These are phyloP conservation scores for Penicillium ochrochloron DNA, from an alignment of 495 filamentous ascomycete genomes.

Conservation along the genomic window DNA sequence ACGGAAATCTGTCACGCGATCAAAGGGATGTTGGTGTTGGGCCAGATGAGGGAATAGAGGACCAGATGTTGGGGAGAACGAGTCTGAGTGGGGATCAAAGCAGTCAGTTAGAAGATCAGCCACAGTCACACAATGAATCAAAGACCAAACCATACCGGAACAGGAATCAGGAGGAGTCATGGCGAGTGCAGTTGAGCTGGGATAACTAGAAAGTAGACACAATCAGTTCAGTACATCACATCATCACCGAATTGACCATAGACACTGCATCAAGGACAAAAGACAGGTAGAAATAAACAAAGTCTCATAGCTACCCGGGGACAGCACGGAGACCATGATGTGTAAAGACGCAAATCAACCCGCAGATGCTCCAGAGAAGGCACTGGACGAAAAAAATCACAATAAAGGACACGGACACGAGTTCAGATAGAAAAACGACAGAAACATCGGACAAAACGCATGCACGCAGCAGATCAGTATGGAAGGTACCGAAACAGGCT, in stretches of 20 bases:
- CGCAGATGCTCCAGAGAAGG: conserved; percentile 13
- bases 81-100: conserved; percentile 32
- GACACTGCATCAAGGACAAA: conserved; percentile 2
- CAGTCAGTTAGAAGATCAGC: conserved; percentile 5
- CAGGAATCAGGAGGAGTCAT: conserved; percentile 55
- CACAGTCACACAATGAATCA: not conserved
- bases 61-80: conserved; percentile 44
- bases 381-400: conserved; percentile 10
- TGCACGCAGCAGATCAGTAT: conserved; percentile 37
- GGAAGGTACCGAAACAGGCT: conserved; percentile 39
- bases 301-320: conserved; percentile 21
- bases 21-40: conserved; percentile 39
- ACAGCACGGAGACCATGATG: conserved; percentile 27
- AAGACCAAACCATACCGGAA: conserved; percentile 42
- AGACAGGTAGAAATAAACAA: conserved; percentile 9
- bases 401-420: conserved; percentile 24
- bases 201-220: conserved; percentile 39
- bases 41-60: conserved; percentile 46
- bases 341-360: conserved; percentile 19
- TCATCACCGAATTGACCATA: conserved; percentile 20
- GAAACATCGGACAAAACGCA: conserved; percentile 37
- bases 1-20: conserved; percentile 49
- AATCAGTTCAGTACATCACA: conserved; percentile 33
- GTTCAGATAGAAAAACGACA: conserved; percentile 28
- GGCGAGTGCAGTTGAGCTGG: conserved; percentile 45